Base-by-base conservation (phyloP, 139 green algal genomes). In the Micractinium conductrix region DNA sequence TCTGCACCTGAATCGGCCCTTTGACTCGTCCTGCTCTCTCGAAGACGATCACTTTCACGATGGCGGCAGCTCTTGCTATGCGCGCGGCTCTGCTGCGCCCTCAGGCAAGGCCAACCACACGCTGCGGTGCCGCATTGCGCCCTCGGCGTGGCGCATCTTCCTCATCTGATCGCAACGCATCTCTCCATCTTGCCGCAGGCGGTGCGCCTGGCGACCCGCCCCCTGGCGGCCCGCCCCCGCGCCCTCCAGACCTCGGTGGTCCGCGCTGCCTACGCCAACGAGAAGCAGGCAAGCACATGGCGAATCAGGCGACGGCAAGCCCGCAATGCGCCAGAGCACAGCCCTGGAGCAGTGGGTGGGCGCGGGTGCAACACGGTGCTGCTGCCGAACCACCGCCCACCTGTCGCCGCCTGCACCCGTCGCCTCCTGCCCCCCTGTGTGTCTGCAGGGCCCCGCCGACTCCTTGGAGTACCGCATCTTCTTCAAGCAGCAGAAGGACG, bases 401-500 rank as follows among this genome's bases (percentile, higher is more conserved):
- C n/a, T n/a, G n/a, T n/a, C 62, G 33, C 67, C n/a, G 26, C 76
- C 35, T 9, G 17, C 44, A n/a, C 28, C 80, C 37, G 33, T 14
- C 24, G 19, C 42, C 30, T 65, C 30, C 21, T 26, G 6, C 53
- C 37, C 50, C n/a, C n/a, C n/a, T n/a, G n/a, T n/a, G n/a, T n/a
- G 35, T 17, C n/a, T 65, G 37, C 88, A 98, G 95, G 95, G 95
- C 70, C 22, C 84, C 53, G 79, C 89, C 68, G 89, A 95, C 79
- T 91, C 86, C 62, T 74, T 95, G 69, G 96, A 98, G 38, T 98
- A 92, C 90, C 92, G 95, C 60, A 92, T 98, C 43, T 98, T 97
- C 86, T 91, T 97, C 81, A 89, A 96, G 83, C 85, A 95, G 72
- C 89, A 92, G 21, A 92, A 75, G 22, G 81, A 79, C 21, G 89